Conservation (phyloP, 73 alveolate genomes). For the Tetrahymena malaccensis region DNA sequence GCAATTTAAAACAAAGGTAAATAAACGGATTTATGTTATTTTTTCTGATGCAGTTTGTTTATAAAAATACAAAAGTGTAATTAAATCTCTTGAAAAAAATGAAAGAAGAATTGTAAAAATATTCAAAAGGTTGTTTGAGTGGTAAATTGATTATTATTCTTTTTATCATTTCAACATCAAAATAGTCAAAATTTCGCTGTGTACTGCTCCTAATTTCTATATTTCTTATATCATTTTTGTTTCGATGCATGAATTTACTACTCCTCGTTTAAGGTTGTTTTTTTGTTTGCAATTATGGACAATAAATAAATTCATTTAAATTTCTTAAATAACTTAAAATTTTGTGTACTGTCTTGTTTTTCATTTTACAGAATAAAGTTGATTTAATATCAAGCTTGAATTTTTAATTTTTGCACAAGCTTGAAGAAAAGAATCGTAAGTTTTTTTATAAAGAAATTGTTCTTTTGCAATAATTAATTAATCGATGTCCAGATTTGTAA, state of each 20-base stretch:
- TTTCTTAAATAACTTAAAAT: background rate
- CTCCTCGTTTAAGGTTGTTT: background rate
- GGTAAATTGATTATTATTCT: too few species aligned
- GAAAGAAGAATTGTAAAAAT: background rate
- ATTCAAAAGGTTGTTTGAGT: background rate
- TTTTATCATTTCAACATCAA: too few species aligned
- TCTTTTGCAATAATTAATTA: background rate
- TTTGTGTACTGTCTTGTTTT: background rate
- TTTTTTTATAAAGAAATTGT: too few species aligned
- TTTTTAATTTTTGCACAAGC: background rate
- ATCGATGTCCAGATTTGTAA: background rate
- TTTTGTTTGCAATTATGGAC: background rate
- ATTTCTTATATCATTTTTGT: too few species aligned
- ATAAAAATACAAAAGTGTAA: background rate
- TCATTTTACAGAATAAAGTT: background rate
- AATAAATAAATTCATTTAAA: too few species aligned
- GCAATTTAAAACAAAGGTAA: background rate
- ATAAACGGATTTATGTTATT: background rate
- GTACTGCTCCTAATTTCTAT: background rate
- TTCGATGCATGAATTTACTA: background rate
- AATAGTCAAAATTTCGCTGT: too few species aligned
- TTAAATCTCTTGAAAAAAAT: too few species aligned
- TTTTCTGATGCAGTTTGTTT: background rate
- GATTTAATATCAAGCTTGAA: background rate
- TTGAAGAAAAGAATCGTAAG: background rate